Base-by-base conservation (phyloP, 2,329 filamentous ascomycete species). In the Xylaria hypoxylon region DNA sequence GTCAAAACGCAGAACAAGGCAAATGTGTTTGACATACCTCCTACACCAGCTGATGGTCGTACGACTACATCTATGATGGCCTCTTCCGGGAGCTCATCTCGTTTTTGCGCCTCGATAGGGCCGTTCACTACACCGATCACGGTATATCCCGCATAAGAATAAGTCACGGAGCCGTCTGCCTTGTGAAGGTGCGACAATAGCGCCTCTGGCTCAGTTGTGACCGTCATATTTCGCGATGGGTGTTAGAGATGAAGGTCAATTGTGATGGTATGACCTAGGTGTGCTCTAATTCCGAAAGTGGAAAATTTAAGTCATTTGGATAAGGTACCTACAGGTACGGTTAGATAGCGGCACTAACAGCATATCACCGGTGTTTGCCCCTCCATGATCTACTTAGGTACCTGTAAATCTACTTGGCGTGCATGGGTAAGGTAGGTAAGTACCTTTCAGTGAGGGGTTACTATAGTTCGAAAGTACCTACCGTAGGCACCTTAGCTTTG, bases 31-130 rank as follows among this genome's bases (percentile, higher is more conserved):
- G 51, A 53, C 85, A 77, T 79, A 90, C 94, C 91, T 83, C 92
- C 93, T 51, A 96, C 90, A 17, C 94, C 94, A 70, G 91, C 89
- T 40, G 92, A 90, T 55, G 95, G 95, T 78, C 96, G 89, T 70
- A 99, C 88, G 77, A 95, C 89, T 64, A 99, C 92, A 80, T 98
- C 96, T 71, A 99, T 85, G 56, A 91, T 88, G 31, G 95, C 93
- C 82, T 97, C 94, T 79, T 97, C 94, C 7, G 96, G 92, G 71
- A 96, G 88, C 79, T 98, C 93, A 77, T 99, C 95, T 74, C 93
- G 89, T 74, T 94, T 88, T 73, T 90, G 89, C 17, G 95, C 93
- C 82, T 99, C 96, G 72, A 98, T 88, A 17, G 96, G 96, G 0
- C 95, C 96, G 80, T 97, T 98, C 71, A 97, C 93, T 15, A 93